phyloP scores from a whole-genome alignment of 2,329 filamentous ascomycete species.

The Aspergillus amoenus region DNA sequence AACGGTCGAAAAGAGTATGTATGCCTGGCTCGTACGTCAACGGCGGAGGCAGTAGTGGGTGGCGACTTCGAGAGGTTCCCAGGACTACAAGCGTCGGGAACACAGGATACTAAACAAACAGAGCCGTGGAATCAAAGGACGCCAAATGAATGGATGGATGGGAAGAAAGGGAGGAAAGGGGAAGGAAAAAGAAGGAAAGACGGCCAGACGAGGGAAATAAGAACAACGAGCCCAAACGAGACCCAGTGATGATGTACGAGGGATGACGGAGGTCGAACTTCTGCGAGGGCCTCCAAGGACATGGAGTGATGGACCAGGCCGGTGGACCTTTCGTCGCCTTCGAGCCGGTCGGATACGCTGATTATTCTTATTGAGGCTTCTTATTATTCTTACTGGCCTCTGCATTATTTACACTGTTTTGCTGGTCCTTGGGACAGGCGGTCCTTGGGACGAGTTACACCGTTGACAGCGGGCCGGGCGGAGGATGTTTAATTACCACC shows the following conservation, averaged over 20 bases:
- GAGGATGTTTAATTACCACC: constrained; percentile 13
- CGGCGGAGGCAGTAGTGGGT: not conserved
- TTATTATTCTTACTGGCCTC: too few species aligned
- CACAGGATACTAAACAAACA: constrained; percentile 6
- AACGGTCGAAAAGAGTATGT: constrained; percentile 9
- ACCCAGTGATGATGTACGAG: constrained; percentile 18
- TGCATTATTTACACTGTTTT: too few species aligned
- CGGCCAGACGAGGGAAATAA: not conserved
- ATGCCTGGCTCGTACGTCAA: constrained; percentile 7
- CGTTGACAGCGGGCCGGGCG: constrained; percentile 8
- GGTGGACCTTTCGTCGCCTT: not conserved
- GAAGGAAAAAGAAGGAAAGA: not conserved
- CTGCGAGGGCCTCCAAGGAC: not conserved
- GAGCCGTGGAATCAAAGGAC: not conserved
- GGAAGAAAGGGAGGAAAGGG: not conserved
- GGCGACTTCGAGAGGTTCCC: constrained; percentile 3
- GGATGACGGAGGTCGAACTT: constrained; percentile 9
- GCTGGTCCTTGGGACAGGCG: not conserved
- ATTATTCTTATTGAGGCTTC: not conserved
- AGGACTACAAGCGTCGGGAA: not conserved
- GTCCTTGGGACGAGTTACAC: constrained; percentile 7
- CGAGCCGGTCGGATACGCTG: not conserved
- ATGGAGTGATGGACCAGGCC: not conserved
- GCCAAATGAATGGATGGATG: not conserved
- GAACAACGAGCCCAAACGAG: constrained; percentile 11